Evolutionary conservation across 2,329 filamentous ascomycete species (phyloP).

Genomic region (Penicillium aurantiogriseum): DNA sequence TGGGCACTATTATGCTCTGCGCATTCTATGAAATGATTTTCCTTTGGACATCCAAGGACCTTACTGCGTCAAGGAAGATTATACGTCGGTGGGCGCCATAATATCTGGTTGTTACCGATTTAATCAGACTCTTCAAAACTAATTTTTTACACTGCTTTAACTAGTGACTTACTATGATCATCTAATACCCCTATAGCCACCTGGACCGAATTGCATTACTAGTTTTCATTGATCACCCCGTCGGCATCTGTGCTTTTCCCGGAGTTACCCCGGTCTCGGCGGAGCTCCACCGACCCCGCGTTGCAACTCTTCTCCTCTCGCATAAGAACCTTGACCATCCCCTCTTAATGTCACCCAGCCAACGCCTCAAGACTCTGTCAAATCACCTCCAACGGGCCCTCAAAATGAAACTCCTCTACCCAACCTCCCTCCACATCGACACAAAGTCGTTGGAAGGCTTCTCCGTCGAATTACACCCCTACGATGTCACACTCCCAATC

Average conservation of each 20-base stretch:
- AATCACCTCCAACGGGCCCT: not conserved
- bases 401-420: conserved; percentile 62
- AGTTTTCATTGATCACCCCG: not conserved
- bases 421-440: conserved; percentile 61
- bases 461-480: conserved; percentile 56
- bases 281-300: conserved; percentile 9
- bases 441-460: conserved; percentile 57
- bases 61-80: no score
- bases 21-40: no score
- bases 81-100: no score
- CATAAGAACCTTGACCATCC: not conserved
- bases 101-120: no score
- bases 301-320: not conserved
- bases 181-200: no score
- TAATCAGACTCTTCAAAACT: no score
- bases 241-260: not conserved
- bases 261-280: conserved; percentile 7
- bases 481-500: conserved; percentile 58
- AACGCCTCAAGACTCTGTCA: not conserved
- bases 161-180: no score
- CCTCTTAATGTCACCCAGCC: conserved; percentile 5
- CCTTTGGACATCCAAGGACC: no score
- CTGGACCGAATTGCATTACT: not conserved
- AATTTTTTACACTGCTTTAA: no score
- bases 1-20: no score